These are phyloP conservation scores for Theileria sp. DNA, from an alignment of 169 alveolate genomes.

Conservation along the genomic window DNA sequence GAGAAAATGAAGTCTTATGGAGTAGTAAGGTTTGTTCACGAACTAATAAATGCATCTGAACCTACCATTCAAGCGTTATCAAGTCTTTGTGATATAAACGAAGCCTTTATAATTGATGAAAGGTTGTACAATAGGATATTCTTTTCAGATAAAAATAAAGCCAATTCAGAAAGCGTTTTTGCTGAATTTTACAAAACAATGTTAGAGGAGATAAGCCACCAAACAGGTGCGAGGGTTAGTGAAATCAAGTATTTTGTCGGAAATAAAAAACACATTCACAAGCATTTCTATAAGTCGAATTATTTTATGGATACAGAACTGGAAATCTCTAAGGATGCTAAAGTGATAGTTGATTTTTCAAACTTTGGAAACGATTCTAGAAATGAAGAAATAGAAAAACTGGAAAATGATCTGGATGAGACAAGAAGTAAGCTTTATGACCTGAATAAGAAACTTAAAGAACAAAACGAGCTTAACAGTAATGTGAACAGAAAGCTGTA, in stretches of 20 bases:
- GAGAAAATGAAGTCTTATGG: conserved; percentile 62
- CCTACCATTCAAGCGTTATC: conserved; percentile 2
- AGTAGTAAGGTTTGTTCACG: conserved; percentile 67
- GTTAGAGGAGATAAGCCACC: conserved; percentile 66
- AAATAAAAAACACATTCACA: conserved; percentile 45
- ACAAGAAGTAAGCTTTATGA: conserved; percentile 15
- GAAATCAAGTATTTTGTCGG: conserved; percentile 52
- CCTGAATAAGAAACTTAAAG: conserved; percentile 48
- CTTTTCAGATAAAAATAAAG: background rate
- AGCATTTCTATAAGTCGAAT: conserved; percentile 17
- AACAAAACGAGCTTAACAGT: conserved; percentile 54
- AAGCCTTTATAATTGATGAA: conserved; percentile 19
- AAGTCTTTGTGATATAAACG: conserved; percentile 8
- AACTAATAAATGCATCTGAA: conserved; percentile 39
- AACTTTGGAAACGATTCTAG: background rate
- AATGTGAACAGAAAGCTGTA: conserved; percentile 42
- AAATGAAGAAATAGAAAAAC: conserved; percentile 24
- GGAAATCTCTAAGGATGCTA: conserved; percentile 32
- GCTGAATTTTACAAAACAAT: conserved; percentile 57
- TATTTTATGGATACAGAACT: conserved; percentile 32
- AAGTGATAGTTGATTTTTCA: conserved; percentile 27
- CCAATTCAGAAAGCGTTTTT: conserved; percentile 12
- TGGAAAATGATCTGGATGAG: conserved; percentile 47
- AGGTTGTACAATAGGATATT: background rate
- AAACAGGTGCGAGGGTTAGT: conserved; percentile 53